These are phyloP conservation scores for Colletotrichum brevisporum DNA, from an alignment of 2,329 filamentous ascomycete genomes.

Conservation along the genomic window DNA sequence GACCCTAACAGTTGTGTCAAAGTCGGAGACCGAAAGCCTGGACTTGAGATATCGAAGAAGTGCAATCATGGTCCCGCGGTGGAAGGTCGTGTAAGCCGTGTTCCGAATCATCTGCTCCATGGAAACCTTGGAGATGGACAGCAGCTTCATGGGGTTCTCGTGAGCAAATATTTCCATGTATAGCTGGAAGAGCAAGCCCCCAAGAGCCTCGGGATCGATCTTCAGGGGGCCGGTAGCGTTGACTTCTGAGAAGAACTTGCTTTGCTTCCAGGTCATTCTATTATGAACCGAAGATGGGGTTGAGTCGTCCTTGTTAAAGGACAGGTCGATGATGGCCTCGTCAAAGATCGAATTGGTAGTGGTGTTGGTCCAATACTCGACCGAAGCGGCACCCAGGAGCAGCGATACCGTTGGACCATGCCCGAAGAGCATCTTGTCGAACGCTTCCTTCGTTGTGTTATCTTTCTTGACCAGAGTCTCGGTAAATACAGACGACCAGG, in stretches of 20 bases:
- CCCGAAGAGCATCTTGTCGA: slow-evolving; percentile 61
- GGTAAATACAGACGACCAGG: slow-evolving; percentile 63
- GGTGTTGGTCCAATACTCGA: slow-evolving; percentile 66
- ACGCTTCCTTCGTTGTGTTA: slow-evolving; percentile 46
- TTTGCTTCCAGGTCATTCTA: slow-evolving; percentile 54
- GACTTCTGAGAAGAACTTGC: slow-evolving; percentile 49
- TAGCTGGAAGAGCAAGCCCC: slow-evolving; percentile 54
- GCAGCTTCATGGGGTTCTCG: slow-evolving; percentile 50
- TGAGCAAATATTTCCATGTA: slow-evolving; percentile 62
- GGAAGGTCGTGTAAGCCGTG: slow-evolving; percentile 49
- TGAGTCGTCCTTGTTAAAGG: background rate
- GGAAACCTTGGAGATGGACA: slow-evolving; percentile 27
- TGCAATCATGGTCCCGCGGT: slow-evolving; percentile 56
- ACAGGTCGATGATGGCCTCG: slow-evolving; percentile 51
- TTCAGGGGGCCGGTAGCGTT: slow-evolving; percentile 44
- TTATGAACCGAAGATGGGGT: slow-evolving; percentile 44
- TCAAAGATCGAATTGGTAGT: slow-evolving; percentile 57
- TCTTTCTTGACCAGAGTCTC: slow-evolving; percentile 41
- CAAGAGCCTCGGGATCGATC: slow-evolving; percentile 56
- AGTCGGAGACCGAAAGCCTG: slow-evolving; percentile 51
- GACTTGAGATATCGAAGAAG: slow-evolving; percentile 55
- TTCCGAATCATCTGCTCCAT: slow-evolving; percentile 26
- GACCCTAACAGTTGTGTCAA: slow-evolving; percentile 47
- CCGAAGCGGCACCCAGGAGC: slow-evolving; percentile 64
- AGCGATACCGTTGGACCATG: slow-evolving; percentile 62